Evolutionary conservation across 164 flowering plant species (phyloP), one percentile per base, ranked within the genome.

Genomic region (Vitis rotundifolia): DNA sequence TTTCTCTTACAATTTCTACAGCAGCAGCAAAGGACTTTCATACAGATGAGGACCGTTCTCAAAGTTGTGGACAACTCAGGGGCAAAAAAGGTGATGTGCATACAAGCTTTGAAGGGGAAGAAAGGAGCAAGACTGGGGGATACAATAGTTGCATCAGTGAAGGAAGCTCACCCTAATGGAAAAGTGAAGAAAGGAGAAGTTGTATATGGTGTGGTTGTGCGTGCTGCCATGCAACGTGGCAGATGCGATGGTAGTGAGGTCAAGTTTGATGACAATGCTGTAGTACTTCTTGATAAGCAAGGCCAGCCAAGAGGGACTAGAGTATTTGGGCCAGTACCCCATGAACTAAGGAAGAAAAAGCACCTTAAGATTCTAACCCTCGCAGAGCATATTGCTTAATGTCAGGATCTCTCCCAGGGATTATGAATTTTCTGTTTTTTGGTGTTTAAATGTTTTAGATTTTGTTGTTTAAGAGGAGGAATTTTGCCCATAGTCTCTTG

Each of bases 31-130:
- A 87, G 97, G 74, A 92, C 91, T 13, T 94, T 92, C 86, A 87
- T 87, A 71, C 96, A 92, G 68, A 94, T 92, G 99, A 81, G 96
- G 76, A 92, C 98, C 47, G 88, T 88, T 47, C 92, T 95, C 31
- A 91, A 91, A 80, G 94, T 91, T 28, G 98, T 89, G 19, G 99
- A 95, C 76, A 91, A 93, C 73, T 92, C 97, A 0, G 97, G 98
- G 65, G 99, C 98, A 9, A 90, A 88, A 68, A 78, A 72, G 66
- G 89, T 89, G 11, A 86, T 79, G 89, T 95, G 99, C 86, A 93
- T 95, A 66, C 93, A 91, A 80, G 87, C 93, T 22, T 55, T 89
- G 64, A 89, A 83, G 76, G 89, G 91, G 22, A 88, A 79, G 85
- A 90, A 88, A 82, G 97, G 93, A 47, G 96, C 99, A 26, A 87